Percentiles rank a stretch among this genome's conserved stretches.
These are phyloP conservation scores for Zygosaccharomyces sapae DNA, from an alignment of 1,139 yeast genomes.

Conservation along the genomic window DNA sequence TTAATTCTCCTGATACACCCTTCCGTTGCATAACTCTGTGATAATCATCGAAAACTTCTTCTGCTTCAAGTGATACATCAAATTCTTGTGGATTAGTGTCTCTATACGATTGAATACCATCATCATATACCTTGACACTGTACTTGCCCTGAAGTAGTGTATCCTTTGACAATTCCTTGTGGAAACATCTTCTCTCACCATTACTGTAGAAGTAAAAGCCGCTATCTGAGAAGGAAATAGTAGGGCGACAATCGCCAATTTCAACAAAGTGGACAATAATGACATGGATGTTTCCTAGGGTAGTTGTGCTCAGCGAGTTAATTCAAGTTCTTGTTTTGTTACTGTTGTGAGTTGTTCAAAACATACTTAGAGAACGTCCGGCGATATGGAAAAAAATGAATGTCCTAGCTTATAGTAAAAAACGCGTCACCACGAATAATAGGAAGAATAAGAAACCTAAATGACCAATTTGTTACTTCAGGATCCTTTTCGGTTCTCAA, in stretches of 20 bases:
- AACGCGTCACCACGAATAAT: slow-evolving; percentile 10
- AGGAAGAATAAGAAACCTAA: not conserved
- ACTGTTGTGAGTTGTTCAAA: slow-evolving; percentile 8
- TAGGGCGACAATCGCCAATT: slow-evolving; percentile 16
- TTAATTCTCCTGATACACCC: slow-evolving; percentile 57
- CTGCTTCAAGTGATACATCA: slow-evolving; percentile 51
- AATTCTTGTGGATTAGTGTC: slow-evolving; percentile 44
- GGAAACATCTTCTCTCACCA: slow-evolving; percentile 60
- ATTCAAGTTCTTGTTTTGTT: not conserved
- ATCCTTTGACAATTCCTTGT: slow-evolving; percentile 57
- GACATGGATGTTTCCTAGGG: slow-evolving; percentile 4
- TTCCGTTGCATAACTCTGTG: slow-evolving; percentile 67
- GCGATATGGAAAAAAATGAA: slow-evolving; percentile 6
- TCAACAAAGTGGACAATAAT: slow-evolving; percentile 10
- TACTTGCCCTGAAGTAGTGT: slow-evolving; percentile 58
- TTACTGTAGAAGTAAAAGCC: slow-evolving; percentile 50
- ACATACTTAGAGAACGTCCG: not conserved
- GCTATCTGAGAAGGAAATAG: slow-evolving; percentile 27
- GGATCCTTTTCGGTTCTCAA: slow-evolving; percentile 93
- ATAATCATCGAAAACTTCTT: slow-evolving; percentile 59
- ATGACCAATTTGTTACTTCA: slow-evolving; percentile 70
- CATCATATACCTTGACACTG: slow-evolving; percentile 54
- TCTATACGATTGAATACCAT: slow-evolving; percentile 39
- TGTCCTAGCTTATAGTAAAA: slow-evolving; percentile 2
- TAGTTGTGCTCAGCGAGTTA: not conserved